Base-by-base conservation (phyloP, 768 basidiomycete genomes). In the Lyophyllum atratum region DNA sequence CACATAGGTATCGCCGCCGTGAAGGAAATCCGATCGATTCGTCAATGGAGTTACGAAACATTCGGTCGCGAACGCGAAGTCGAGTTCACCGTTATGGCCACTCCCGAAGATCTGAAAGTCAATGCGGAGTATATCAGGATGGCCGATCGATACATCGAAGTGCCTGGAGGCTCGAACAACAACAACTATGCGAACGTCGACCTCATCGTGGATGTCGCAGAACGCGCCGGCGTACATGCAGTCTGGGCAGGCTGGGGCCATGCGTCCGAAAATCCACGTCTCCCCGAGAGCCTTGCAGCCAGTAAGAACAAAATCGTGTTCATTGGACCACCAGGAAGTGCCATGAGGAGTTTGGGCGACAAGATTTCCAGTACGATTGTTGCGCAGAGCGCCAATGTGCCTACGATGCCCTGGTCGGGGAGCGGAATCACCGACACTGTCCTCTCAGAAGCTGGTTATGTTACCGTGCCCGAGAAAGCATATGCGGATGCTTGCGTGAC, bases 171-270 rank as follows among this genome's bases (percentile, higher is more conserved):
- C 59, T 85, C 90, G 19, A 99, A 99, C 73, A 99, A 98, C 81
- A 95, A 98, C 83, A 98, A 99, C 74, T 98, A 98, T 68, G 97
- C 97, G 64, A 99, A 99, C 71, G 97, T 99, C 66, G 97, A 99
- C 68, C 88, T 97, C 68, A 98, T 99, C 67, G 92, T 98, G 56
- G 97, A 99, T 69, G 87, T 99, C 55, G 97, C 97, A 42, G 95
- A 99, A 75, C 89, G 97, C 62, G 84, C 94, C 21, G 97, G 95
- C 29, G 97, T 98, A 1, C 97, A 99, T 68, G 97, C 97, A 43
- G 97, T 99, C 24, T 99, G 97, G 97, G 97, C 97, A 33, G 97
- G 97, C 55, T 99, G 97, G 97, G 97, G 97, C 49, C 97, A 99
- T 73, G 97, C 97, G 25, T 98, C 97, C 2, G 97, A 99, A 74